Evolutionary conservation across 129 eudicot genomes (phyloP).

Genomic region (Erigeron canadensis): DNA sequence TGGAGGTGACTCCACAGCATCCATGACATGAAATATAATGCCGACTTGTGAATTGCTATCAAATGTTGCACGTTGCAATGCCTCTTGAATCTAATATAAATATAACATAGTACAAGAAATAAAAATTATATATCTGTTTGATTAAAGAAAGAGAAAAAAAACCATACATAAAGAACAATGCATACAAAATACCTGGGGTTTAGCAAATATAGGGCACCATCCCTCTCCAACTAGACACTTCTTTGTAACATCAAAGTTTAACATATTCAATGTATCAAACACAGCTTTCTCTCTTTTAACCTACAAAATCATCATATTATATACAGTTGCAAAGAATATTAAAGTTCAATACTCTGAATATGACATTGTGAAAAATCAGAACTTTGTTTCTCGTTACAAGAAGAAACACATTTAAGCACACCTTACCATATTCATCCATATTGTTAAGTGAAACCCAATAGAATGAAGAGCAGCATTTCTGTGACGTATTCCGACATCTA

Average conservation of each 20-base stretch:
- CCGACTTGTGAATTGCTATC: constrained; percentile 98
- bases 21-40: constrained; percentile 86
- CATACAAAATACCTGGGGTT: constrained; percentile 61
- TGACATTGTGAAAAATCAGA: not conserved
- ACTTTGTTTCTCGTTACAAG: not conserved
- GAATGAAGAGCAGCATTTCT: constrained; percentile 75
- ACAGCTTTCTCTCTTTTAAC: constrained; percentile 99
- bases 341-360: constrained; percentile 15
- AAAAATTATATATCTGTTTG: not conserved
- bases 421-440: constrained; percentile 87
- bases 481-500: constrained; percentile 94
- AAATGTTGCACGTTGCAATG: constrained; percentile 90
- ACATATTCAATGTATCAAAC: constrained; percentile 92
- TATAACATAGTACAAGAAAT: constrained; percentile 12
- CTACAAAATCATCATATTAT: constrained; percentile 41
- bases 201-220: constrained; percentile 96
- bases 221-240: constrained; percentile 99
- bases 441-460: constrained; percentile 65
- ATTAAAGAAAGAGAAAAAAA: not conserved
- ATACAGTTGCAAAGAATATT: constrained; percentile 25
- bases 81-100: constrained; percentile 77
- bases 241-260: constrained; percentile 96
- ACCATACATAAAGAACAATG: not conserved
- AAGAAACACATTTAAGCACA: constrained; percentile 18
- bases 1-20: constrained; percentile 86